Conservation (phyloP, 805 yeast species). For the Dipodascus geniculatus region DNA sequence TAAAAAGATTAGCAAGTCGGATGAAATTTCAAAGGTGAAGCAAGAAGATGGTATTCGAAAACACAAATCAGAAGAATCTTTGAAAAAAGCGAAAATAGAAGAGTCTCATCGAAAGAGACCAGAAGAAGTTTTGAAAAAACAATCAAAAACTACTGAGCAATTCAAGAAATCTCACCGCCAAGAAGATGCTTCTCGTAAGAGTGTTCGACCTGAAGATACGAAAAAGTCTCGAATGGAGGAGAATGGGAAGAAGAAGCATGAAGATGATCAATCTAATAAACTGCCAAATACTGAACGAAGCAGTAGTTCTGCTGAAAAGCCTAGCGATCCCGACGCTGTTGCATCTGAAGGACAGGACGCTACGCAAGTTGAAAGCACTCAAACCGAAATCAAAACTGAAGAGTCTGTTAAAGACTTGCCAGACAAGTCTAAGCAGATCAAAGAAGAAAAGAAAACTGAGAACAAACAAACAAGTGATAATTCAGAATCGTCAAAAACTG, state of each 20-base stretch:
- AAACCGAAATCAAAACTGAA: not conserved
- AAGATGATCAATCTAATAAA: no score
- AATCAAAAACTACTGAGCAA: not conserved
- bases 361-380: not conserved
- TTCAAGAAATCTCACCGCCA: not conserved
- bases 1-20: constrained; percentile 7
- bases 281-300: no score
- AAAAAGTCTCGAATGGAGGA: no score
- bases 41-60: constrained; percentile 3
- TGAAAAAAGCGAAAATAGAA: not conserved
- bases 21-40: constrained; percentile 5
- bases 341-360: no score
- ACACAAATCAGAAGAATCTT: not conserved
- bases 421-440: not conserved
- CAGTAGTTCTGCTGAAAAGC: not conserved
- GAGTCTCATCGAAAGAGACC: not conserved
- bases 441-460: not conserved
- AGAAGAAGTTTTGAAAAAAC: not conserved
- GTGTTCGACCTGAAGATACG: not conserved
- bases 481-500: not conserved
- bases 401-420: not conserved
- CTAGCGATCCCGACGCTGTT: no score
- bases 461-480: not conserved
- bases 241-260: no score
- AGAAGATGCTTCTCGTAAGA: not conserved